These are phyloP conservation scores for Didymella lethalis DNA, from an alignment of 2,329 filamentous ascomycete genomes.

Conservation along the genomic window DNA sequence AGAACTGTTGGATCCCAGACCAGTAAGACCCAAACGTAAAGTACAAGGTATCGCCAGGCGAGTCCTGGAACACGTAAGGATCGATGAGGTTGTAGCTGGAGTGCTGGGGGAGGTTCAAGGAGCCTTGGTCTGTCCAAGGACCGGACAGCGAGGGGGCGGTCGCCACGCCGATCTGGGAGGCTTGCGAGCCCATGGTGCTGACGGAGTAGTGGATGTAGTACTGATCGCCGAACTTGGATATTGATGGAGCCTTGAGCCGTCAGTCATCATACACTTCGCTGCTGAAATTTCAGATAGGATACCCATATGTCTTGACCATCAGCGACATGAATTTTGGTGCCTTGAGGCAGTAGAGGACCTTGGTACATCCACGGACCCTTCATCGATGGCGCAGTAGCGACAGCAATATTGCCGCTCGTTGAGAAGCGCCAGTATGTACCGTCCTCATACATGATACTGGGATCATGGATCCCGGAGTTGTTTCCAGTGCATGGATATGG, in stretches of 20 bases:
- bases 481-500: slow-evolving; percentile 51
- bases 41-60: slow-evolving; percentile 46
- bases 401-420: slow-evolving; percentile 57
- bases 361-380: slow-evolving; percentile 58
- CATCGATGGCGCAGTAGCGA: slow-evolving; percentile 55
- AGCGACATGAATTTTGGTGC: slow-evolving; percentile 53
- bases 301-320: slow-evolving; percentile 60
- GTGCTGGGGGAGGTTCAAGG: slow-evolving; percentile 53
- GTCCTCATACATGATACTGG: slow-evolving; percentile 55
- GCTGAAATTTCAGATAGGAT: not conserved
- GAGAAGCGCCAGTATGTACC: slow-evolving; percentile 60
- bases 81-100: slow-evolving; percentile 59
- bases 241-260: slow-evolving; percentile 65
- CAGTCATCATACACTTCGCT: not conserved
- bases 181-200: slow-evolving; percentile 65
- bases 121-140: slow-evolving; percentile 67
- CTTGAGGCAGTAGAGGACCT: slow-evolving; percentile 54
- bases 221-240: slow-evolving; percentile 60
- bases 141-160: slow-evolving; percentile 59
- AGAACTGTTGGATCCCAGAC: slow-evolving; percentile 68
- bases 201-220: slow-evolving; percentile 72
- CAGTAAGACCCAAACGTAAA: slow-evolving; percentile 74
- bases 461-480: slow-evolving; percentile 56
- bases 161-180: slow-evolving; percentile 67
- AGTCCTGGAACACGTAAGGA: slow-evolving; percentile 51